These are phyloP conservation scores for Globisporangium canariense DNA, from an alignment of 352 stramenopile species.

Conservation along the genomic window DNA sequence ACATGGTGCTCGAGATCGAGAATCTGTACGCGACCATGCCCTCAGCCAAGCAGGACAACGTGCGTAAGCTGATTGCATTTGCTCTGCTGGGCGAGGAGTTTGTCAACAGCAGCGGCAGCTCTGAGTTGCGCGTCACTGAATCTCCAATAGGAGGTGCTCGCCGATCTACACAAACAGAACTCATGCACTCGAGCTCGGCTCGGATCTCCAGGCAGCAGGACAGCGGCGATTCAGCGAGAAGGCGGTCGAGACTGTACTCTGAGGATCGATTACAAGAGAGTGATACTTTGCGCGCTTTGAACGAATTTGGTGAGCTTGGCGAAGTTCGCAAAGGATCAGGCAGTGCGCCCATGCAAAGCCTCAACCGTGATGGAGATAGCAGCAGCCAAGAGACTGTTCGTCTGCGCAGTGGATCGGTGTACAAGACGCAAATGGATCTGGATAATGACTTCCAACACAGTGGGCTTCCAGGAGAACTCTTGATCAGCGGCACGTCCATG, in stretches of 20 bases:
- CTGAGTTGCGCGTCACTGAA: neutral
- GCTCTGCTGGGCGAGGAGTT: constrained; percentile 24
- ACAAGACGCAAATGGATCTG: neutral
- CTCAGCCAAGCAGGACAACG: constrained; percentile 32
- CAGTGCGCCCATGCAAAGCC: neutral
- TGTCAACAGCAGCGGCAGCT: neutral
- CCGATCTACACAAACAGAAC: neutral
- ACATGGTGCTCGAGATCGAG: constrained; percentile 47
- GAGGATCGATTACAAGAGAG: neutral
- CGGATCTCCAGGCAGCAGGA: neutral
- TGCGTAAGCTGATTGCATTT: constrained; percentile 15
- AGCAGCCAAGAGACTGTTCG: neutral
- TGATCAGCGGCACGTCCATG: neutral
- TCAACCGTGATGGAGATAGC: neutral
- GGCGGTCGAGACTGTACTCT: constrained; percentile 8
- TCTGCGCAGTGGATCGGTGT: neutral
- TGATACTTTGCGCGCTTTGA: neutral
- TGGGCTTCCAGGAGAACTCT: neutral
- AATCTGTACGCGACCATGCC: constrained; percentile 37
- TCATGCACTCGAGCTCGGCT: neutral
- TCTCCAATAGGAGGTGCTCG: neutral
- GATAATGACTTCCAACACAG: neutral
- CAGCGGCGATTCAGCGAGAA: neutral
- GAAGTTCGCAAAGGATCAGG: neutral
- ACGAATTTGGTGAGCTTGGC: neutral